phyloP scores from a whole-genome alignment of 73 alveolate genomes.

The Paramecium biaurelia region DNA sequence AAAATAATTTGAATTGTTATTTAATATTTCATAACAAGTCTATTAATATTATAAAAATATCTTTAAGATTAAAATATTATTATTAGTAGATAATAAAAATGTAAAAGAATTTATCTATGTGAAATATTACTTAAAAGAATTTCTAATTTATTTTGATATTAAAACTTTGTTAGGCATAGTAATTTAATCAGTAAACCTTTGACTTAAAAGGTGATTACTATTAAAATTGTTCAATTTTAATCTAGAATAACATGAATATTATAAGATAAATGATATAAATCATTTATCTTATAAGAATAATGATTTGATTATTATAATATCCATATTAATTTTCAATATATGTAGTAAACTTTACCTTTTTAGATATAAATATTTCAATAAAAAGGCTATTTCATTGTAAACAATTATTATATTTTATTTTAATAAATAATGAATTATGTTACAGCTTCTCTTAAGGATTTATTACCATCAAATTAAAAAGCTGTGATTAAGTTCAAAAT shows the following conservation, averaged over 20 bases:
- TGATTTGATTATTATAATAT: background rate
- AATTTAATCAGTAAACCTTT: no score
- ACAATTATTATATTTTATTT: background rate
- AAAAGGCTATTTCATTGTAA: background rate
- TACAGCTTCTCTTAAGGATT: slow-evolving; percentile 30
- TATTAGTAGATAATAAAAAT: no score
- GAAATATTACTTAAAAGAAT: background rate
- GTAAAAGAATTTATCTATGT: background rate
- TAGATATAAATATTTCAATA: background rate
- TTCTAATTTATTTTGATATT: no score
- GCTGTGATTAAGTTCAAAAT: slow-evolving; percentile 39
- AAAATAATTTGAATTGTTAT: no score
- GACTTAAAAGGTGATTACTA: background rate
- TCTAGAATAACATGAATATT: background rate
- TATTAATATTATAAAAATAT: no score
- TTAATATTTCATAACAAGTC: background rate
- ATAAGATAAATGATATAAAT: background rate
- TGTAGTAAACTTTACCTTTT: background rate
- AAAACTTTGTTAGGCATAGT: no score
- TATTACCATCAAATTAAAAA: background rate
- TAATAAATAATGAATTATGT: background rate
- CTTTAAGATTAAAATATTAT: no score
- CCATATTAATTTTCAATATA: background rate
- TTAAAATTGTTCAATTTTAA: background rate
- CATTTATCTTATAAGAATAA: background rate